These are phyloP conservation scores for Phytophthora aleatoria DNA, from an alignment of 352 stramenopile species.

Conservation along the genomic window DNA sequence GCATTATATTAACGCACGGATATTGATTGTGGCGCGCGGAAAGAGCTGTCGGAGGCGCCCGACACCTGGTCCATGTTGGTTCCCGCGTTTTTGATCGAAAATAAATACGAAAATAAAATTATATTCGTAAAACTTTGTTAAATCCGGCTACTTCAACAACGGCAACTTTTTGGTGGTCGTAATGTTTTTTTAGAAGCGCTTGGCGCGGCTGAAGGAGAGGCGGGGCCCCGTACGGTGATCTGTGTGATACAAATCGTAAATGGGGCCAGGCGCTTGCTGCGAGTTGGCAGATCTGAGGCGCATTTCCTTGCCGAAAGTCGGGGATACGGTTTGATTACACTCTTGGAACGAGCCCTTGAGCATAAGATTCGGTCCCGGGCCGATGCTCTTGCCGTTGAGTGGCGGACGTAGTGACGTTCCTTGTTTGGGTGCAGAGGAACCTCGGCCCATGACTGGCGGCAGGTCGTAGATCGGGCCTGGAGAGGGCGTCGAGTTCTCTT, in stretches of 20 bases:
- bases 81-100: slow-evolving; percentile 8
- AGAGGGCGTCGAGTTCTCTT: slow-evolving; percentile 65
- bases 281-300: slow-evolving; percentile 39
- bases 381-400: slow-evolving; percentile 57
- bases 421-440: slow-evolving; percentile 56
- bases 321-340: slow-evolving; percentile 47
- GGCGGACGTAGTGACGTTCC: slow-evolving; percentile 59
- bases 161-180: slow-evolving; percentile 18
- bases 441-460: slow-evolving; percentile 47
- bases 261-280: slow-evolving; percentile 51
- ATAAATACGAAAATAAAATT: slow-evolving; percentile 12
- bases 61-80: slow-evolving; percentile 12
- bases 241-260: slow-evolving; percentile 74
- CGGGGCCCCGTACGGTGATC: slow-evolving; percentile 60
- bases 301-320: slow-evolving; percentile 76
- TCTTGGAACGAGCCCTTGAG: slow-evolving; percentile 63
- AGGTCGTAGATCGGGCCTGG: slow-evolving; percentile 82
- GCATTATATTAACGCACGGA: slow-evolving; percentile 18
- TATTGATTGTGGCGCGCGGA: slow-evolving; percentile 17
- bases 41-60: slow-evolving; percentile 1
- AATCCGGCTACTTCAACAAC: slow-evolving; percentile 11
- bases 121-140: background rate
- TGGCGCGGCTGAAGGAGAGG: slow-evolving; percentile 72
- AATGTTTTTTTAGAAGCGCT: slow-evolving; percentile 49
- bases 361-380: slow-evolving; percentile 67